Conservation (phyloP, 169 alveolate species). For the Plasmodium knowlesi region DNA sequence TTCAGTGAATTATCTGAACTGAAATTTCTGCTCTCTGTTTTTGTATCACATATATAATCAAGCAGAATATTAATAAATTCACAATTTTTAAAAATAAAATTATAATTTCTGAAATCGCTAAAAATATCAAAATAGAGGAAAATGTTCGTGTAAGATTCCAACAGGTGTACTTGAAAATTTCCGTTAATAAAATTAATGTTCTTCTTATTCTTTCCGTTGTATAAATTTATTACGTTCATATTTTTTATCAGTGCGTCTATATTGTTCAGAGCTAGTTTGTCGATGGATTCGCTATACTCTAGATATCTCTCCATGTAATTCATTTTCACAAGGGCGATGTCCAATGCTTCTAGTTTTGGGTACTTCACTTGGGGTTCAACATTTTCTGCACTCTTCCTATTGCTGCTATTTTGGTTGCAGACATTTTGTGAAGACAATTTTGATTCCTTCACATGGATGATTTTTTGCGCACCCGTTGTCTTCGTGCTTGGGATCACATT, state of each 20-base stretch:
- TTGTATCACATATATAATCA: conserved; percentile 9
- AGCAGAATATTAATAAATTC: conserved; percentile 49
- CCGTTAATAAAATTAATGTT: conserved; percentile 52
- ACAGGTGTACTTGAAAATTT: conserved; percentile 43
- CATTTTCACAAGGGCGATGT: conserved; percentile 31
- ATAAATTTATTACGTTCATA: conserved; percentile 34
- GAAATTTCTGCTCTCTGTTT: conserved; percentile 8
- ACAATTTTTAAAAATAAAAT: conserved; percentile 66
- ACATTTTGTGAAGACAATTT: neutral
- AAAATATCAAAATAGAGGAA: conserved; percentile 54
- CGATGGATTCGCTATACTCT: conserved; percentile 37
- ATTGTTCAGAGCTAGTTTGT: conserved; percentile 32
- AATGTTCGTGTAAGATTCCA: conserved; percentile 60
- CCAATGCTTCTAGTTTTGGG: conserved; percentile 5
- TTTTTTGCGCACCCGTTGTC: neutral
- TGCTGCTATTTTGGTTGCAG: neutral
- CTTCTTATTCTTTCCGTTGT: conserved; percentile 32
- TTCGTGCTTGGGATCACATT: neutral
- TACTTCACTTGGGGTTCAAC: neutral
- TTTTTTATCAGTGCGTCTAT: conserved; percentile 50
- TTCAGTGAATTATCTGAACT: conserved; percentile 14
- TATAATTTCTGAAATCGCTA: conserved; percentile 47
- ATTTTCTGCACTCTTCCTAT: neutral
- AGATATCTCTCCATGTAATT: conserved; percentile 45
- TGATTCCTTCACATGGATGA: neutral